Evolutionary conservation across 352 stramenopile species (phyloP).

Genomic region (Globisporangium megalacanthum): DNA sequence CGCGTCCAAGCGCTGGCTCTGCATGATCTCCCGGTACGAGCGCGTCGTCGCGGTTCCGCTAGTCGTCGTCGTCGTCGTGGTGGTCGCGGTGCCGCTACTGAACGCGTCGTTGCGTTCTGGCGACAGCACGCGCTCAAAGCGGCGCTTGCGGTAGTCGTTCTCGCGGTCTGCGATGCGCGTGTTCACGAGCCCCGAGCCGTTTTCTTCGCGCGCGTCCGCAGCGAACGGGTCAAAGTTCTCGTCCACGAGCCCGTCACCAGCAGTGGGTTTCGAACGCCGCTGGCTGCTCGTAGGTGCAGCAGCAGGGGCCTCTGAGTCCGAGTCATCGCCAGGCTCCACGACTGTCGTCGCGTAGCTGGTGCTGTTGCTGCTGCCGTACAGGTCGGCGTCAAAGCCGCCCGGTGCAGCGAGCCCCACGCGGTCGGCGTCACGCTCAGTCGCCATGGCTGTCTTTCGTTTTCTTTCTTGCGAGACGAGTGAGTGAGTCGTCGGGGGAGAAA

Average conservation of each 20-base stretch:
- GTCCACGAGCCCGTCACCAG: conserved; percentile 50
- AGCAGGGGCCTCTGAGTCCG: not conserved
- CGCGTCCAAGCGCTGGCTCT: conserved; percentile 81
- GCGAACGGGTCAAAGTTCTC: conserved; percentile 90
- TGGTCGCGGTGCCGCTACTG: not conserved
- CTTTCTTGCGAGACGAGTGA: too few species aligned
- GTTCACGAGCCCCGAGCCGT: conserved; percentile 92
- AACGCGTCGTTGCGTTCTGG: conserved; percentile 91
- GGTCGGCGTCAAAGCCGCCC: conserved; percentile 72
- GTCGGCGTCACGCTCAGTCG: not conserved
- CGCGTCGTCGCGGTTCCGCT: conserved; percentile 70
- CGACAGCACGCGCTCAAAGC: conserved; percentile 86
- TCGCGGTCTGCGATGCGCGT: conserved; percentile 93
- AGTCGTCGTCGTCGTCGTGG: too few species aligned
- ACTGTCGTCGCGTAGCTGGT: conserved; percentile 55
- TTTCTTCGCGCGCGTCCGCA: conserved; percentile 51
- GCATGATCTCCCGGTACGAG: conserved; percentile 89
- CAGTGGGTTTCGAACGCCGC: not conserved
- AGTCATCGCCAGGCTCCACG: conserved; percentile 35
- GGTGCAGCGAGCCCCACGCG: conserved; percentile 49
- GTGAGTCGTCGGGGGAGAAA: too few species aligned
- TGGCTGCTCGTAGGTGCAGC: too few species aligned
- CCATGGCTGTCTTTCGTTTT: too few species aligned
- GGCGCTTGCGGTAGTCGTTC: conserved; percentile 87
- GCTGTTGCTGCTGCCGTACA: conserved; percentile 41